These are phyloP conservation scores for Catunica adiposa DNA, from an alignment of 2,329 filamentous ascomycete species.

Conservation along the genomic window DNA sequence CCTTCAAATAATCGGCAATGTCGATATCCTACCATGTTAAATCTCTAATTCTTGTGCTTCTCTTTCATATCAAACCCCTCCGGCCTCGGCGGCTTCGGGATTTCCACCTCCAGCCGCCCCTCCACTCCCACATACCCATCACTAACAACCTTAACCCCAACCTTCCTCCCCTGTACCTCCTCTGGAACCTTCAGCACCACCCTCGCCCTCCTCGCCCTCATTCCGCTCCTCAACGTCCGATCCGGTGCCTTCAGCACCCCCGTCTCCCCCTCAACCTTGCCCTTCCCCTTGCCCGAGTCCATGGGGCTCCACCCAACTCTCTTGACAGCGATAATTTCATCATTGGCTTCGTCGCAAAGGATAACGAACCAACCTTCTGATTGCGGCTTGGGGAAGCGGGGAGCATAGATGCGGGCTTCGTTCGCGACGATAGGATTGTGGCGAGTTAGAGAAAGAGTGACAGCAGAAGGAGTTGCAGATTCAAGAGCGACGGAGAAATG, in stretches of 20 bases:
- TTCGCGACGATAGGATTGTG: slow-evolving; percentile 47
- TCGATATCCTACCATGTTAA: background rate
- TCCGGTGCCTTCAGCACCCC: slow-evolving; percentile 13
- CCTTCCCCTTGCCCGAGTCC: slow-evolving; percentile 15
- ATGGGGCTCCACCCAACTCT: slow-evolving; percentile 52
- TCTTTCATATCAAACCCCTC: slow-evolving; percentile 11
- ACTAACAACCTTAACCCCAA: slow-evolving; percentile 65
- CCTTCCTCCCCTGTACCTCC: slow-evolving; percentile 31
- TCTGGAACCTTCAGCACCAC: slow-evolving; percentile 25
- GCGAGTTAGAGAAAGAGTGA: slow-evolving; percentile 49
- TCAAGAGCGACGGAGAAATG: slow-evolving; percentile 45
- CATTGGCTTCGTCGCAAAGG: slow-evolving; percentile 46
- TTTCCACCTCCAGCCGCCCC: slow-evolving; percentile 32
- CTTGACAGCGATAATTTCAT: slow-evolving; percentile 77
- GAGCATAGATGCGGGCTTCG: slow-evolving; percentile 67
- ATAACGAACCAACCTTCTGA: slow-evolving; percentile 86
- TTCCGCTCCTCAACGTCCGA: slow-evolving; percentile 8
- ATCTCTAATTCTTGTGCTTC: background rate
- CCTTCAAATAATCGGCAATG: no score
- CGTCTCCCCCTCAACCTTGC: slow-evolving; percentile 14
- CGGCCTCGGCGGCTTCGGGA: slow-evolving; percentile 30
- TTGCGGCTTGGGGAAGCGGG: slow-evolving; percentile 83
- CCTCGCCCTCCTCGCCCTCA: slow-evolving; percentile 2
- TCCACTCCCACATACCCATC: slow-evolving; percentile 74
- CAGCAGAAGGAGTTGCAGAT: slow-evolving; percentile 21